Evolutionary conservation across 2,329 filamentous ascomycete species (phyloP), one percentile per base, ranked within the genome.

Genomic region (Cucurbitaria berberidis): DNA sequence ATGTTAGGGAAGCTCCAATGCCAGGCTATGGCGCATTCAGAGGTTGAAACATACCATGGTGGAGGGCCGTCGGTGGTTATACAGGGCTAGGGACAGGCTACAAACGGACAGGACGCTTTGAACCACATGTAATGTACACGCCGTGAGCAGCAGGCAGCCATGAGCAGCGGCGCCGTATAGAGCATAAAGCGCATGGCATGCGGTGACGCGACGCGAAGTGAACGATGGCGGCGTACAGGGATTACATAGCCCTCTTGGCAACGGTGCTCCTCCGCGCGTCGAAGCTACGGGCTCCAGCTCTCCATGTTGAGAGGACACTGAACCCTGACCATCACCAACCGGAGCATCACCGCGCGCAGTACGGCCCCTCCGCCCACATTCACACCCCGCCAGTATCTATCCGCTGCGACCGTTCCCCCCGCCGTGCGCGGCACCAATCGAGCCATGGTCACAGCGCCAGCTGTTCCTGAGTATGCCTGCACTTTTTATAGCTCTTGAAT

Each of bases 381-480:
- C 53, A 50, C 59, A 45, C 55, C 50, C 51, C 39, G 45, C 52
- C 53, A 43, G 41, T 43, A 24, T 30, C 29, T 22, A 19, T 32
- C 22, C 48, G 30, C 55, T 38, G 43, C 40, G 30, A 5, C 43
- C 41, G 22, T 48, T 29, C 50, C 44, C 45, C 53, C 46, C 62
- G 56, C 60, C 45, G 55, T 42, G 57, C 56, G 53, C 63, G 63
- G 61, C 67, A 51, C 61, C 61, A 60, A 60, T 61, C 59, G 63
- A 68, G 69, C 66, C 67, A 78, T 78, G 76, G 74, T 78, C 60
- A 71, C 69, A 41, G 63, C 72, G 46, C 76, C 76, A 60, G 74
- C 75, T 63, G 71, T 76, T 60, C 75, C 73, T 57, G 76, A 78
- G 76, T 78, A 76, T 57, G 76, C 64, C 43, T 47, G 51, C 56